Evolutionary conservation across 306 rosid species (phyloP), one percentile per base, ranked within the genome.

Genomic region (Medicago arabica): DNA sequence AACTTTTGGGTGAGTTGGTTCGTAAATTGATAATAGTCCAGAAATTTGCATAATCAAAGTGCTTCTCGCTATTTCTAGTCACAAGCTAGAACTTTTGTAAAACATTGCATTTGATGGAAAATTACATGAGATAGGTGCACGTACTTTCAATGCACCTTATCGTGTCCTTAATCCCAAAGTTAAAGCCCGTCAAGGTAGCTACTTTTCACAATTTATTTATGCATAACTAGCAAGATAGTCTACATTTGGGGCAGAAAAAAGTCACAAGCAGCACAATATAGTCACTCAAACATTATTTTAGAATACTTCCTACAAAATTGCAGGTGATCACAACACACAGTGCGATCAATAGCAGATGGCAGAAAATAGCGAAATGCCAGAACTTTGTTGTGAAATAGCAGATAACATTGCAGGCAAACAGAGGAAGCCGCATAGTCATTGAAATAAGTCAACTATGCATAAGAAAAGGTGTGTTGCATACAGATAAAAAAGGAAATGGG

Each of bases 21-120:
- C 54, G 19, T 41, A 53, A 81, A 62, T 18, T 3, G 43, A 4
- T 6, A 47, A 58, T 36, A 9, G 54, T 64, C 74, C 51, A 43
- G 36, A 14, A 39, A 31, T 57, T 77, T 53, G 31, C 63, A 65
- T 46, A 50, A 28, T 25, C 59, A 71, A 64, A 57, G 19, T 7
- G 15, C 36, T 41, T 34, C 50, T 47, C 2, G 18, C 39, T 43
- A 17, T 66, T 74, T 61, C 53, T 41, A 43, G 49, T 61, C 59
- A 41, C 40, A 28, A 28, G 31, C 31, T 59, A 65, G 43, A 77
- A 10, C 53, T 6, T 25, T 47, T 44, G 18, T 51, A 72, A 82
- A 38, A 47, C 75, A 77, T 66, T 16, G 74, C 71, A 72, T 7
- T 59, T n/a, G 19, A 63, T 71, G 54, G 71, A 47, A 66, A 16